A percentile compares a stretch with the other conserved stretches of the same genome.
phyloP scores from a whole-genome alignment of 2,329 filamentous ascomycete species.

The Penicillium sp. region DNA sequence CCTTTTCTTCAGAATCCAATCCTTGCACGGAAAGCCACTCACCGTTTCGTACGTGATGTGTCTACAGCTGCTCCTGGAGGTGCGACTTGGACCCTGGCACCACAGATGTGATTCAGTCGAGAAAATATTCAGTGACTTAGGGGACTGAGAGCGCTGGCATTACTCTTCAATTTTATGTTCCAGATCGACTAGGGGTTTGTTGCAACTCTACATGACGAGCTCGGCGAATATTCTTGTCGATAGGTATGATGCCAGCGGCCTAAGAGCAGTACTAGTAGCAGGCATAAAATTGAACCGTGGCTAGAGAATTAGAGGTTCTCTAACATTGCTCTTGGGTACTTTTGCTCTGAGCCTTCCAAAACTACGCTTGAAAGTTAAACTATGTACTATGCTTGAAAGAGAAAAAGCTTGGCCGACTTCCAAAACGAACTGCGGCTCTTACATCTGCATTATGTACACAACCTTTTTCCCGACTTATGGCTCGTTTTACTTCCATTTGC shows the following conservation, averaged over 20 bases:
- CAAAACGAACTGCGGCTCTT: no score
- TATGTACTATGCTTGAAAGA: no score
- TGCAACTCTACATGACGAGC: background rate
- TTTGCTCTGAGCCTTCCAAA: no score
- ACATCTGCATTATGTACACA: no score
- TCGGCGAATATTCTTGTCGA: background rate
- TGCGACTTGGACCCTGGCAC: background rate
- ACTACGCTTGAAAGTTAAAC: no score
- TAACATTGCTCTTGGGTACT: no score
- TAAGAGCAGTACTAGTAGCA: background rate
- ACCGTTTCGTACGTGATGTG: constrained; percentile 29
- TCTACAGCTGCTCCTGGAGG: background rate
- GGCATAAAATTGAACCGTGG: background rate
- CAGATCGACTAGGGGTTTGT: background rate
- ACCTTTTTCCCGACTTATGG: background rate
- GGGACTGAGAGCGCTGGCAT: background rate
- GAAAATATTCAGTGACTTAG: background rate
- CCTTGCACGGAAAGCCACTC: constrained; percentile 47
- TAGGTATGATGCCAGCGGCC: background rate
- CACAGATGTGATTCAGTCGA: background rate
- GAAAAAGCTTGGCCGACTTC: no score
- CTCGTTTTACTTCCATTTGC: background rate
- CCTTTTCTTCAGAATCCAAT: constrained; percentile 41
- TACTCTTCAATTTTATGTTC: background rate
- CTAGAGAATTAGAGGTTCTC: background rate